Conservation (phyloP, 2,329 filamentous ascomycete genomes). For the Blumeria hordei region DNA sequence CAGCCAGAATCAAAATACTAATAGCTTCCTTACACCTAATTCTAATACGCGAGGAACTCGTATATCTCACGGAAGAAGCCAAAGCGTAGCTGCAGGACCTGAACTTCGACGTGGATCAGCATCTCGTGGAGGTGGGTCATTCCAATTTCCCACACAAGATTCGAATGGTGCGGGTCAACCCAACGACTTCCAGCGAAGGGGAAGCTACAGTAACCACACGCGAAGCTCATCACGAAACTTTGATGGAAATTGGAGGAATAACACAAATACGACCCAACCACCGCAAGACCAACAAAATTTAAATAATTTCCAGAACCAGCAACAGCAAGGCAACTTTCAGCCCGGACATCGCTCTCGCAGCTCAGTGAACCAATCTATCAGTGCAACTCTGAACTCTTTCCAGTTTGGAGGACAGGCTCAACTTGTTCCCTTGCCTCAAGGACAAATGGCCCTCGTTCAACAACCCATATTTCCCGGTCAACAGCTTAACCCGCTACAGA, state of each 20-base stretch:
- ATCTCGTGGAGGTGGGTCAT: slow-evolving; percentile 42
- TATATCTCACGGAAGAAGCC: slow-evolving; percentile 47
- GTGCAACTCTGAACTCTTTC: slow-evolving; percentile 52
- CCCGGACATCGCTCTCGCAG: slow-evolving; percentile 70
- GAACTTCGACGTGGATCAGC: slow-evolving; percentile 37
- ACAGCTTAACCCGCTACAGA: slow-evolving; percentile 65
- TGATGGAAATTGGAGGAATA: slow-evolving; percentile 93
- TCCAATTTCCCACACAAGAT: slow-evolving; percentile 38
- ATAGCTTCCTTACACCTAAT: slow-evolving; percentile 7
- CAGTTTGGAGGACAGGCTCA: slow-evolving; percentile 76
- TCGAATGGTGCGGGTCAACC: slow-evolving; percentile 20
- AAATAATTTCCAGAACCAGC: slow-evolving; percentile 46
- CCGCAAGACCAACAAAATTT: slow-evolving; percentile 24
- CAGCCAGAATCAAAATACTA: slow-evolving; percentile 7
- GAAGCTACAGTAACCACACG: slow-evolving; percentile 52
- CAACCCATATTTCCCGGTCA: slow-evolving; percentile 58
- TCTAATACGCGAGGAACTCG: slow-evolving; percentile 24
- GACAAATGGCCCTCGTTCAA: slow-evolving; percentile 63
- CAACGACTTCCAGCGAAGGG: slow-evolving; percentile 49
- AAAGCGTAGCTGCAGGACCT: slow-evolving; percentile 66
- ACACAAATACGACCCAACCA: slow-evolving; percentile 24
- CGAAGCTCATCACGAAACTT: slow-evolving; percentile 80
- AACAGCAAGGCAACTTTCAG: slow-evolving; percentile 56
- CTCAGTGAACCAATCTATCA: slow-evolving; percentile 71
- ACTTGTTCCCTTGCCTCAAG: slow-evolving; percentile 60